Conservation (phyloP, 257 asterid genomes). For the Rehmannia glutinosa region DNA sequence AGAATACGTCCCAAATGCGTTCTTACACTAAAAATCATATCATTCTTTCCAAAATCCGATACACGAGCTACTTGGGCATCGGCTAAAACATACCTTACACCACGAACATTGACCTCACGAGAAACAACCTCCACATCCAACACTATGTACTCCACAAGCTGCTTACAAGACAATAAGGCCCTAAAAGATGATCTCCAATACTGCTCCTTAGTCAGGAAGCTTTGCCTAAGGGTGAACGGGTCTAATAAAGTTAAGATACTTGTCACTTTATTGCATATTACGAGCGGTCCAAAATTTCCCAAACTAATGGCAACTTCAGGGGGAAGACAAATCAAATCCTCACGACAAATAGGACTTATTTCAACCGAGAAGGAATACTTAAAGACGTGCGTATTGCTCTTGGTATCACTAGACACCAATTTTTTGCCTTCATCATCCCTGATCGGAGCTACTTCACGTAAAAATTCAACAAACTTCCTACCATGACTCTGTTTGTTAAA, state of each 20-base stretch:
- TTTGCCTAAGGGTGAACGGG: slow-evolving; percentile 37
- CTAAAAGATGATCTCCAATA: slow-evolving; percentile 46
- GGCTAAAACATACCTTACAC: slow-evolving; percentile 42
- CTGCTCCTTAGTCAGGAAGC: slow-evolving; percentile 43
- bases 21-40: slow-evolving; percentile 31
- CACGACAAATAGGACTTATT: slow-evolving; percentile 32
- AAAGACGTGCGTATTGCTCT: too few relatives aligned
- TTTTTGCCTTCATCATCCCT: too few relatives aligned
- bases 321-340: background rate
- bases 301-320: too few relatives aligned
- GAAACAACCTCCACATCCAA: slow-evolving; percentile 37
- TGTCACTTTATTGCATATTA: slow-evolving; percentile 40
- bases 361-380: slow-evolving; percentile 35
- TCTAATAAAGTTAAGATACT: slow-evolving; percentile 40
- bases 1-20: slow-evolving; percentile 51
- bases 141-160: slow-evolving; percentile 50
- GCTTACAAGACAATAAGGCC: slow-evolving; percentile 43
- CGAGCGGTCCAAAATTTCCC: too few relatives aligned
- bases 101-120: slow-evolving; percentile 29
- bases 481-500: slow-evolving; percentile 33
- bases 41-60: slow-evolving; percentile 50
- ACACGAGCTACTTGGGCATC: slow-evolving; percentile 54
- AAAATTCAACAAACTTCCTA: slow-evolving; percentile 25
- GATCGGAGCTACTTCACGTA: slow-evolving; percentile 22
- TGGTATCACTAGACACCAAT: too few relatives aligned